These are phyloP conservation scores for Phialophora macrospora DNA, from an alignment of 2,329 filamentous ascomycete genomes.

Conservation along the genomic window DNA sequence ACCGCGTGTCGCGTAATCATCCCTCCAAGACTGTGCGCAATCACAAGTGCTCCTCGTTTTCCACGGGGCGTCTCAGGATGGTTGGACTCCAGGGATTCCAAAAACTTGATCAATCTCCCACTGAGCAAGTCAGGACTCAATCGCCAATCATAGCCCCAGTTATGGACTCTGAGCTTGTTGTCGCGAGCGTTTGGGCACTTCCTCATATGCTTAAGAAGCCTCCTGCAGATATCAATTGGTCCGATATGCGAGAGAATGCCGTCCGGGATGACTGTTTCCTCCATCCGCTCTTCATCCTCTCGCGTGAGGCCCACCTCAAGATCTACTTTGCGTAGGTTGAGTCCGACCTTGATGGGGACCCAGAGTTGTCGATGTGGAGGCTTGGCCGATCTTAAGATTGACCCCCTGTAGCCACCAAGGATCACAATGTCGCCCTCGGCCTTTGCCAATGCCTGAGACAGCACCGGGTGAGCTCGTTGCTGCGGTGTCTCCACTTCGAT, in stretches of 20 bases:
- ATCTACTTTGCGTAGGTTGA: slow-evolving; percentile 90
- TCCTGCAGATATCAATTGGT: slow-evolving; percentile 83
- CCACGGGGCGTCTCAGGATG: slow-evolving; percentile 57
- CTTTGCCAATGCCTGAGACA: slow-evolving; percentile 66
- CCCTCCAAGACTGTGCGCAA: slow-evolving; percentile 85
- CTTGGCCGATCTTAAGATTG: slow-evolving; percentile 81
- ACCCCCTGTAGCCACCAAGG: slow-evolving; percentile 88
- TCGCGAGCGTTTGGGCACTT: slow-evolving; percentile 73
- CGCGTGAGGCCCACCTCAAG: slow-evolving; percentile 81
- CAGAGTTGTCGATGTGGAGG: slow-evolving; percentile 85
- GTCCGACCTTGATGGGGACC: slow-evolving; percentile 90
- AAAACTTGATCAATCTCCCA: slow-evolving; percentile 70
- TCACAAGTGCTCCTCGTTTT: slow-evolving; percentile 73
- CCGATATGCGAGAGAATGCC: slow-evolving; percentile 93
- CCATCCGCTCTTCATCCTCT: slow-evolving; percentile 82
- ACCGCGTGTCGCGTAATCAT: slow-evolving; percentile 86
- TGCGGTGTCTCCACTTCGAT: slow-evolving; percentile 37
- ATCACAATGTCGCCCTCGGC: slow-evolving; percentile 85
- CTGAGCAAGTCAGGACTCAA: slow-evolving; percentile 80
- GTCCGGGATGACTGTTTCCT: slow-evolving; percentile 78
- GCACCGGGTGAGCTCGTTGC: slow-evolving; percentile 51
- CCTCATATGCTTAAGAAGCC: slow-evolving; percentile 77
- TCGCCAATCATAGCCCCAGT: slow-evolving; percentile 96
- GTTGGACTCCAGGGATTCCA: slow-evolving; percentile 78
- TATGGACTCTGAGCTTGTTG: slow-evolving; percentile 77